Conservation (phyloP, 345 rosid species). For the Eucalyptus curtisii region DNA sequence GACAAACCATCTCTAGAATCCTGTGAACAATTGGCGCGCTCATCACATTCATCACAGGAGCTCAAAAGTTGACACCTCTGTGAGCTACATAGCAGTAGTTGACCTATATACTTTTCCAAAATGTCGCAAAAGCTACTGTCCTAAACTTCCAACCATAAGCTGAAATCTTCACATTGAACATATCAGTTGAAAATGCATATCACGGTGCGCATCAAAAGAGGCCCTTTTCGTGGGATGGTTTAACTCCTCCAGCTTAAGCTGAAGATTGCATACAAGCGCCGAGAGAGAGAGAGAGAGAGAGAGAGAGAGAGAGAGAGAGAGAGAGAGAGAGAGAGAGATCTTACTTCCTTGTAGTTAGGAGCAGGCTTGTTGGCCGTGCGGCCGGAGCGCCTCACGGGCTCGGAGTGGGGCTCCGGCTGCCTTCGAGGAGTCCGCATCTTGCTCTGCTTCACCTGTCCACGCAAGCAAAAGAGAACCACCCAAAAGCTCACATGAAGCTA, state of each 20-base stretch:
- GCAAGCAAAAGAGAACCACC: not conserved
- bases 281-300: not conserved
- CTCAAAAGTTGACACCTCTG: not conserved
- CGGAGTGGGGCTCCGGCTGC: conserved; percentile 3
- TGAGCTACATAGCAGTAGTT: not conserved
- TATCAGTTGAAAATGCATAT: not conserved
- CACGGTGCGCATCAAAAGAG: not conserved
- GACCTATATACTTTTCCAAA: not conserved
- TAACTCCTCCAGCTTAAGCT: not conserved
- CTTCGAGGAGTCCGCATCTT: conserved; percentile 18
- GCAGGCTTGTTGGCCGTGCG: conserved; percentile 47
- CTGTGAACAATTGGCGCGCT: not conserved
- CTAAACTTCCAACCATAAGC: not conserved
- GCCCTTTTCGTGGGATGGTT: not conserved
- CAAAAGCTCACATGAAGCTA: not conserved
- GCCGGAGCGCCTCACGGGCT: conserved; percentile 51
- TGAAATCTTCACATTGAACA: not conserved
- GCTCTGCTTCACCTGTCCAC: conserved; percentile 10
- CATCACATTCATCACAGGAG: not conserved
- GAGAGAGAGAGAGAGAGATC: not conserved
- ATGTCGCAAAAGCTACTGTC: not conserved
- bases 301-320: not conserved
- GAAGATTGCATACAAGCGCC: too few relatives aligned
- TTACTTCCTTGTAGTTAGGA: conserved; percentile 67
- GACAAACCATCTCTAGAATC: not conserved